A percentile compares a stretch with the other conserved stretches of the same genome.
Conservation (phyloP, 768 basidiomycete genomes). For the Lentinula guzmanii region DNA sequence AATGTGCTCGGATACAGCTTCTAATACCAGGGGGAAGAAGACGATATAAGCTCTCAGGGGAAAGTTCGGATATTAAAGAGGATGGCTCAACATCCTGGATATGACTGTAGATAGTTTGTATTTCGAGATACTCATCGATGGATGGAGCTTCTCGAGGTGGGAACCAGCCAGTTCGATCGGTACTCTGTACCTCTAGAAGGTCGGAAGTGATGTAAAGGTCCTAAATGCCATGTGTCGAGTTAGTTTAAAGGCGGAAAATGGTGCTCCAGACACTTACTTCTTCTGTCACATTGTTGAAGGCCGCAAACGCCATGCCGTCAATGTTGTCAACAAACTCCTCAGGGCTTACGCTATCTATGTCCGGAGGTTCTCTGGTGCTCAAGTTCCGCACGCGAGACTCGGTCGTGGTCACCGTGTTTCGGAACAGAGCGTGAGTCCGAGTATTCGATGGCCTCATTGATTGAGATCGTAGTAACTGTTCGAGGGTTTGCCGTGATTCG, state of each 20-base stretch:
- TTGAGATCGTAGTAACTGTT: constrained; percentile 43
- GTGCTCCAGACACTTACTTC: constrained; percentile 42
- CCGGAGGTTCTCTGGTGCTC: constrained; percentile 45
- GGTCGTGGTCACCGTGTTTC: constrained; percentile 1
- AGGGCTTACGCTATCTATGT: constrained; percentile 56
- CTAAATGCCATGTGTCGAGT: constrained; percentile 26
- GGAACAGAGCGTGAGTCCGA: neutral
- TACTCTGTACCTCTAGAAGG: constrained; percentile 73
- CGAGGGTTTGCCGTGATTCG: constrained; percentile 34
- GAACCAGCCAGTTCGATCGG: constrained; percentile 81
- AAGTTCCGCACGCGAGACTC: constrained; percentile 27
- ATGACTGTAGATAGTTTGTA: constrained; percentile 74
- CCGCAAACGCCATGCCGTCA: constrained; percentile 70
- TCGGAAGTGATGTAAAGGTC: constrained; percentile 76
- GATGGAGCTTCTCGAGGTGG: constrained; percentile 45
- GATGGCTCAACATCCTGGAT: constrained; percentile 71
- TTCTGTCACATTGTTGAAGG: constrained; percentile 70
- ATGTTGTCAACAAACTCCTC: constrained; percentile 74
- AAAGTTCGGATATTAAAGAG: constrained; percentile 60
- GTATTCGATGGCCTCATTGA: constrained; percentile 52
- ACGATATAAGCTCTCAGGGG: constrained; percentile 66
- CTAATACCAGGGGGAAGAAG: constrained; percentile 71
- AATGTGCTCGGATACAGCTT: constrained; percentile 71
- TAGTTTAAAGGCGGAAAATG: constrained; percentile 1
- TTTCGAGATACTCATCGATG: constrained; percentile 61